Percentiles rank a stretch among this genome's conserved stretches.
Conservation (phyloP, 2,329 filamentous ascomycete species). For the Alternaria triticimaculans region DNA sequence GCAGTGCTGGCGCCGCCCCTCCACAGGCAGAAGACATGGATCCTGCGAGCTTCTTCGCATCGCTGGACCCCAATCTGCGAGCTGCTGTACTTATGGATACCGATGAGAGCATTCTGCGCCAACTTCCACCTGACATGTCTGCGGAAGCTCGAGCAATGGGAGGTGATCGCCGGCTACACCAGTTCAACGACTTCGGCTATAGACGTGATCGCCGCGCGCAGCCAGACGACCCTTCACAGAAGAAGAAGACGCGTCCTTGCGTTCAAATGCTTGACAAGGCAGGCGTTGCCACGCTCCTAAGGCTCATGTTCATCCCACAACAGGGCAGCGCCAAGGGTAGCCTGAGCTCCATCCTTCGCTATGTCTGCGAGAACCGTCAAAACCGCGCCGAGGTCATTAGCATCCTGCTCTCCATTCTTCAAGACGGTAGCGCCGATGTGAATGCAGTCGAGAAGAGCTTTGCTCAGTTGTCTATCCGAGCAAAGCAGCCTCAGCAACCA, state of each 20-base stretch:
- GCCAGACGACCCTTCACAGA: slow-evolving; percentile 57
- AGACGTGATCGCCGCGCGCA: slow-evolving; percentile 47
- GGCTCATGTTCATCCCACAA: slow-evolving; percentile 98
- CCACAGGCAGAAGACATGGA: slow-evolving; percentile 77
- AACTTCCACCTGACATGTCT: slow-evolving; percentile 83
- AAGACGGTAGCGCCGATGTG: slow-evolving; percentile 93
- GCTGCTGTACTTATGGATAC: slow-evolving; percentile 90
- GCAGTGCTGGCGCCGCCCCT: slow-evolving; percentile 51
- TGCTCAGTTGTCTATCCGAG: slow-evolving; percentile 87
- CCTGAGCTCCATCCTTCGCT: slow-evolving; percentile 84
- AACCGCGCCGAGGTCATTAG: slow-evolving; percentile 94
- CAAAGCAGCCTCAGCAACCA: slow-evolving; percentile 71
- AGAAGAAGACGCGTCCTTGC: slow-evolving; percentile 76
- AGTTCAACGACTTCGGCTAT: slow-evolving; percentile 53
- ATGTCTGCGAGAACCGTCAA: slow-evolving; percentile 95
- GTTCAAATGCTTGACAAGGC: slow-evolving; percentile 98
- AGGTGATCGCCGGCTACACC: slow-evolving; percentile 61
- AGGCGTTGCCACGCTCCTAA: slow-evolving; percentile 91
- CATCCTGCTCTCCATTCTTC: slow-evolving; percentile 88
- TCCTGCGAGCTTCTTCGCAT: slow-evolving; percentile 88
- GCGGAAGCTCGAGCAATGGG: slow-evolving; percentile 81
- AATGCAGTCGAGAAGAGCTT: slow-evolving; percentile 95
- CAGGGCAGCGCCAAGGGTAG: slow-evolving; percentile 84
- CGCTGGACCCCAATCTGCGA: slow-evolving; percentile 82
- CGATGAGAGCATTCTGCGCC: slow-evolving; percentile 83